phyloP scores from a whole-genome alignment of 805 yeast genomes.

The Tetrapisispora fleetii region DNA sequence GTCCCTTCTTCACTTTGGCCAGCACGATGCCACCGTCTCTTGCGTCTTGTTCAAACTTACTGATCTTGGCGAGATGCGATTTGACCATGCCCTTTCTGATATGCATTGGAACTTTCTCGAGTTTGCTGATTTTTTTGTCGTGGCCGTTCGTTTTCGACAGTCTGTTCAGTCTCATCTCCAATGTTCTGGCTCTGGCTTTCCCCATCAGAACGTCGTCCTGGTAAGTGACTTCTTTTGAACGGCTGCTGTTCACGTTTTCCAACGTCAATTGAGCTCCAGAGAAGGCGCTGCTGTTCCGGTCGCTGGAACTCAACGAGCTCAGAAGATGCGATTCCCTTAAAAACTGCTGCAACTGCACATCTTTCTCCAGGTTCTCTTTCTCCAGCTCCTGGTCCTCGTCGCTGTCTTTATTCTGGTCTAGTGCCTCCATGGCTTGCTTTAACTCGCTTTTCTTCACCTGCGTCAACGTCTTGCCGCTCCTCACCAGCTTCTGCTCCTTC shows the following conservation, averaged over 20 bases:
- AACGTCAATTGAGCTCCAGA: constrained; percentile 65
- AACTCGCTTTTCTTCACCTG: constrained; percentile 30
- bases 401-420: not conserved
- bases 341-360: constrained; percentile 61
- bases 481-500: constrained; percentile 42
- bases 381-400: constrained; percentile 31
- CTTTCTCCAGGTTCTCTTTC: constrained; percentile 52
- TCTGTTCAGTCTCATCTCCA: constrained; percentile 46
- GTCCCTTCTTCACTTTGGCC: constrained; percentile 59
- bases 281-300: constrained; percentile 8
- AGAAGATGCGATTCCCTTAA: constrained; percentile 62
- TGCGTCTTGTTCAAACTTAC: constrained; percentile 65
- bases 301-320: constrained; percentile 26
- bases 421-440: constrained; percentile 17
- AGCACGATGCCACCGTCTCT: constrained; percentile 84
- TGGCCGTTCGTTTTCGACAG: constrained; percentile 40
- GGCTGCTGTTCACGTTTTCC: constrained; percentile 34
- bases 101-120: constrained; percentile 81
- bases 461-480: constrained; percentile 46
- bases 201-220: constrained; percentile 50
- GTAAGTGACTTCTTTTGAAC: constrained; percentile 12
- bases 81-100: constrained; percentile 77
- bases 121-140: constrained; percentile 26
- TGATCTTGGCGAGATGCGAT: constrained; percentile 42
- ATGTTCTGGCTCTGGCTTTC: constrained; percentile 53